These are phyloP conservation scores for Sindora glabra DNA, from an alignment of 306 rosid species.

Conservation along the genomic window DNA sequence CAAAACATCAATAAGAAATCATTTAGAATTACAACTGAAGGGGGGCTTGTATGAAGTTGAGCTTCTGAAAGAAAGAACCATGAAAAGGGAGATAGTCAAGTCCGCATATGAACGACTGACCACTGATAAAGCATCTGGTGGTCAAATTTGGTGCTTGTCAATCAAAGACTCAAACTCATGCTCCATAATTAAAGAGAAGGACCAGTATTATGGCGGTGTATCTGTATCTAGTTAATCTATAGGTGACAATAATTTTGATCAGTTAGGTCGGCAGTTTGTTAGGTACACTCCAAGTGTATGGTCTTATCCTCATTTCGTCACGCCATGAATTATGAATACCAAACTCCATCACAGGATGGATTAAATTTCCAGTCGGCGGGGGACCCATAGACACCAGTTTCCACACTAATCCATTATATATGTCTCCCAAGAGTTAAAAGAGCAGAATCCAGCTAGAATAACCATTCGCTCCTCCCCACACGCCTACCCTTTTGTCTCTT, in stretches of 20 bases:
- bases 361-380: constrained; percentile 20
- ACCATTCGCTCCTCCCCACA: constrained; percentile 23
- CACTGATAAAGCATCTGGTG: background rate
- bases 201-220: no score
- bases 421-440: constrained; percentile 43
- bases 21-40: background rate
- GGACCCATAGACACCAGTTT: constrained; percentile 47
- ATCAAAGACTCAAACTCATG: constrained; percentile 9
- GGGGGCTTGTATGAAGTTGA: background rate
- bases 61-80: background rate
- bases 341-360: constrained; percentile 39
- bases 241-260: constrained; percentile 7
- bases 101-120: no score
- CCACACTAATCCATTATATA: constrained; percentile 39
- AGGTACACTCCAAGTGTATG: constrained; percentile 35
- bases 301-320: constrained; percentile 30
- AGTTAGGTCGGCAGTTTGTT: constrained; percentile 54
- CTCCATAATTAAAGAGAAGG: no score
- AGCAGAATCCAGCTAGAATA: constrained; percentile 47
- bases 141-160: background rate
- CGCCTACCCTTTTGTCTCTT: constrained; percentile 32
- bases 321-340: constrained; percentile 57
- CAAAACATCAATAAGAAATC: background rate
- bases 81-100: no score
- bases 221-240: constrained; percentile 13